Percentiles rank a stretch among this genome's conserved stretches.
Evolutionary conservation across 164 flowering plant genomes (phyloP).

Genomic region (Chimonanthus salicifolius): DNA sequence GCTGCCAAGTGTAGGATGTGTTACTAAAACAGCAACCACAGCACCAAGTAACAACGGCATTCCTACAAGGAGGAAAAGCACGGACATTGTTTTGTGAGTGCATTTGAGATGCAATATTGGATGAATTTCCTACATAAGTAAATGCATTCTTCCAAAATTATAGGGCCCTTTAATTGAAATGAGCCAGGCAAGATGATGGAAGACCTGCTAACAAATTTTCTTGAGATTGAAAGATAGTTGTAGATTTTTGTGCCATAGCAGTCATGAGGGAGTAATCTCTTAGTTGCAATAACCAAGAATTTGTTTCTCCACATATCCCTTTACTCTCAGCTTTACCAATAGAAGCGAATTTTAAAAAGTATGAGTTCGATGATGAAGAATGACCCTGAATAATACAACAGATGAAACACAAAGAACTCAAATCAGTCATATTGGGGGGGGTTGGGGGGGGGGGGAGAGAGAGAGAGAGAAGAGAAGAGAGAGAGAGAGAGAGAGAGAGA

Average conservation of each 20-base stretch:
- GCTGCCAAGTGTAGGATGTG: constrained; percentile 49
- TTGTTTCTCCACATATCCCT: constrained; percentile 19
- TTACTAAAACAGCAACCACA: constrained; percentile 42
- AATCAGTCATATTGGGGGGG: neutral
- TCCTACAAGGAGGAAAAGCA: constrained; percentile 41
- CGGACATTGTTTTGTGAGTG: neutral
- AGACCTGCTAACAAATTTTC: constrained; percentile 44
- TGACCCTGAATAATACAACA: constrained; percentile 45
- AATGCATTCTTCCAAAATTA: neutral
- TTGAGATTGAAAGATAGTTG: constrained; percentile 26
- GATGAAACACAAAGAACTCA: neutral
- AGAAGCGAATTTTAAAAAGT: constrained; percentile 31
- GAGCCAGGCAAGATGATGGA: neutral
- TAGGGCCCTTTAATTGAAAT: neutral
- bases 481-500: too few species aligned
- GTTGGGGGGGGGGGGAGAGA: too few species aligned
- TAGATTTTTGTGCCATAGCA: constrained; percentile 41
- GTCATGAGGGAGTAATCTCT: constrained; percentile 31
- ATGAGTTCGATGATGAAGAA: constrained; percentile 25
- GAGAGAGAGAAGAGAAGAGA: too few species aligned
- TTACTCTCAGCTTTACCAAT: constrained; percentile 11
- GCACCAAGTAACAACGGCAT: constrained; percentile 54
- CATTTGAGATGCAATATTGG: neutral
- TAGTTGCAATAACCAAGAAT: constrained; percentile 53
- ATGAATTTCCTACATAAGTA: neutral